phyloP scores from a whole-genome alignment of 805 yeast genomes.

The Metschnikowia peoriensis region DNA sequence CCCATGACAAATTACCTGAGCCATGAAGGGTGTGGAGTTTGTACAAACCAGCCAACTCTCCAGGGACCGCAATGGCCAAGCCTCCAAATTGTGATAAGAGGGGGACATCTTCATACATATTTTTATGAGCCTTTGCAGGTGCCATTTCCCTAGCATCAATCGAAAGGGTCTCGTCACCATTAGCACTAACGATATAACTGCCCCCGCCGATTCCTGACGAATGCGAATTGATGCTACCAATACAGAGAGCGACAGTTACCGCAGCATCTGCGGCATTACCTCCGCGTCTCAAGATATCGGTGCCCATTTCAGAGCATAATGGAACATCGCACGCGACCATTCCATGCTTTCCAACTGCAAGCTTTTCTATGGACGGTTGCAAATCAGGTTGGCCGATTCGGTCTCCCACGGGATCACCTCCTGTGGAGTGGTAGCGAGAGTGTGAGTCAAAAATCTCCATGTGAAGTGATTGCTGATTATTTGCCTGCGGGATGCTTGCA shows the following conservation, averaged over 20 bases:
- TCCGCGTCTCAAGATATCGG: constrained; percentile 47
- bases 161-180: constrained; percentile 45
- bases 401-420: constrained; percentile 19
- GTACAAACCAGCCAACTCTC: constrained; percentile 84
- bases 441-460: not conserved
- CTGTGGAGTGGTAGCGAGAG: not conserved
- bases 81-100: constrained; percentile 71
- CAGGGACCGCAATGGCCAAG: constrained; percentile 85
- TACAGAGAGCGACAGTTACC: constrained; percentile 81
- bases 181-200: constrained; percentile 54
- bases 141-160: constrained; percentile 92
- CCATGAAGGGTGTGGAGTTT: constrained; percentile 60
- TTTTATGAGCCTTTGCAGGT: constrained; percentile 56
- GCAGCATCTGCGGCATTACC: constrained; percentile 96
- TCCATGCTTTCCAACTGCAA: constrained; percentile 45
- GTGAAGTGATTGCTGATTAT: constrained; percentile 4
- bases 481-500: constrained; percentile 1
- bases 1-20: constrained; percentile 71
- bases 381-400: constrained; percentile 38
- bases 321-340: constrained; percentile 71
- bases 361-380: constrained; percentile 38
- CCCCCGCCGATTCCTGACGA: constrained; percentile 96
- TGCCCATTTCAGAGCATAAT: constrained; percentile 62
- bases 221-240: constrained; percentile 80
- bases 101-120: constrained; percentile 60